These are phyloP conservation scores for Trypethelium eluteriae DNA, from an alignment of 495 filamentous ascomycete genomes.

Conservation along the genomic window DNA sequence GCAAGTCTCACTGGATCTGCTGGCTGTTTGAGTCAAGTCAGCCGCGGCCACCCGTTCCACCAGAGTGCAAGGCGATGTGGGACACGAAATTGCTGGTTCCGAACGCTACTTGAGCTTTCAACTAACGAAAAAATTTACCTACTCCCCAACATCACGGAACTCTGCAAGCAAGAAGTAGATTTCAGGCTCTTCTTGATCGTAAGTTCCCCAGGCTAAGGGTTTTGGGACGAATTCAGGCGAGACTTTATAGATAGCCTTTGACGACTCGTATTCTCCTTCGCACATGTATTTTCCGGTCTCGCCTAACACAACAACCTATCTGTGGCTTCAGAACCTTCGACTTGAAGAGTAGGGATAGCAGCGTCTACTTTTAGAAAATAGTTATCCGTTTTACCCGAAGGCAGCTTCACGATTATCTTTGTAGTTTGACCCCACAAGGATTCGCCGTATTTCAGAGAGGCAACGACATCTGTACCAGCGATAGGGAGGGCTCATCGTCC, in stretches of 20 bases:
- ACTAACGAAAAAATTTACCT: slow-evolving; percentile 14
- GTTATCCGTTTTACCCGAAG: slow-evolving; percentile 2
- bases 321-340: background rate
- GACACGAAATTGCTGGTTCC: no score
- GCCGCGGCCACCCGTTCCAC: background rate
- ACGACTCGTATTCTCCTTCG: slow-evolving; percentile 19
- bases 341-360: background rate
- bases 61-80: background rate
- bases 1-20: slow-evolving; percentile 17
- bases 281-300: slow-evolving; percentile 12
- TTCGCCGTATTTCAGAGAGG: slow-evolving; percentile 7
- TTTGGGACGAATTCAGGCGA: slow-evolving; percentile 16
- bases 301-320: slow-evolving; percentile 3
- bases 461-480: background rate
- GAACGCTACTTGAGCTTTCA: no score
- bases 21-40: slow-evolving; percentile 8
- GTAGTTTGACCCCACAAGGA: slow-evolving; percentile 16
- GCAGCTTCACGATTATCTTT: slow-evolving; percentile 16
- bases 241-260: slow-evolving; percentile 13
- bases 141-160: slow-evolving; percentile 15
- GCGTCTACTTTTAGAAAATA: slow-evolving; percentile 16
- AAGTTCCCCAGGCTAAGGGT: slow-evolving; percentile 16
- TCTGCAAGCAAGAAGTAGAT: slow-evolving; percentile 16
- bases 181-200: slow-evolving; percentile 2
- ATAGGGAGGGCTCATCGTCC: background rate